Conservation (phyloP, 495 filamentous ascomycete genomes). For the Aspergillus heteromorphus region DNA sequence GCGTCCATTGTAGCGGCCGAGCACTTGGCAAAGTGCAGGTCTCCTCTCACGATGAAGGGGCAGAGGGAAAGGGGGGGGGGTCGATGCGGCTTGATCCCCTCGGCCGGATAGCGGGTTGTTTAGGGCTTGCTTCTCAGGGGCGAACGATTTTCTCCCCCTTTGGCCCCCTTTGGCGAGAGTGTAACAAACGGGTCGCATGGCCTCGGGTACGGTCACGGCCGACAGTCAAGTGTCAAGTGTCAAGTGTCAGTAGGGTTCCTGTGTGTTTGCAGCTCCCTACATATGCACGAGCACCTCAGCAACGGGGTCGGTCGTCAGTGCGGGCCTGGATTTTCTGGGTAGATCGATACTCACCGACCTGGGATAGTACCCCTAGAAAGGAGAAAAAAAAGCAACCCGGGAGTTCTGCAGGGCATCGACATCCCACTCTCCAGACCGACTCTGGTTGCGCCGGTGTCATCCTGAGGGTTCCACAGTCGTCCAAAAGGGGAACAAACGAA, state of each 20-base stretch:
- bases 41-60: not conserved
- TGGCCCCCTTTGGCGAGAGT: constrained; percentile 7
- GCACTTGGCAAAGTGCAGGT: not conserved
- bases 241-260: constrained; percentile 14
- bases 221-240: constrained; percentile 12
- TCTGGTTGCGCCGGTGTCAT: constrained; percentile 17
- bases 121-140: not conserved
- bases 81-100: not conserved
- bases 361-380: not conserved
- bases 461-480: constrained; percentile 22
- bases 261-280: constrained; percentile 14
- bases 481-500: constrained; percentile 13
- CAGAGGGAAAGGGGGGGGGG: not conserved
- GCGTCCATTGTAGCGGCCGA: not conserved
- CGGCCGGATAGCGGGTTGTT: not conserved
- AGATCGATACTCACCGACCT: constrained; percentile 16
- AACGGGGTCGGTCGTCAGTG: not conserved
- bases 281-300: constrained; percentile 12
- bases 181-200: constrained; percentile 20
- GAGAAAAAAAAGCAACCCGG: not conserved
- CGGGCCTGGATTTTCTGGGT: constrained; percentile 1
- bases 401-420: constrained; percentile 8
- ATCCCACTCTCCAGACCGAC: constrained; percentile 15
- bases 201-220: constrained; percentile 16
- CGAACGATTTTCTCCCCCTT: not conserved